Evolutionary conservation across 2,329 filamentous ascomycete species (phyloP).

Genomic region (Plectosphaerella cucumerina): DNA sequence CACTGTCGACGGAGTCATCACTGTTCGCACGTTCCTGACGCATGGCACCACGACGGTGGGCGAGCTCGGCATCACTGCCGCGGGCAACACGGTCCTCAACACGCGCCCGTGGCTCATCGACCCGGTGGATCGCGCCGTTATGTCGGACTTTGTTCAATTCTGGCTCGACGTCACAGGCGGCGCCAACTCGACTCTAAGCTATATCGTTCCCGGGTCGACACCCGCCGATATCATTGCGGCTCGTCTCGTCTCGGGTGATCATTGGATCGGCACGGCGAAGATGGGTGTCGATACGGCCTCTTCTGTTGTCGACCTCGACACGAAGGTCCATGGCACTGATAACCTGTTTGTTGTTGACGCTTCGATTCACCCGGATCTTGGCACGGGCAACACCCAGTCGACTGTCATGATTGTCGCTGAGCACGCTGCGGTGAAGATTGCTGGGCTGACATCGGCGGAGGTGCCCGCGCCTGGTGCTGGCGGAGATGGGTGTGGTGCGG

Average conservation of each 20-base stretch:
- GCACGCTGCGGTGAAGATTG: slow-evolving; percentile 17
- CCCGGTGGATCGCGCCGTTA: slow-evolving; percentile 20
- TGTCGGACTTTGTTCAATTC: slow-evolving; percentile 19
- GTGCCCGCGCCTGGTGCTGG: too few relatives aligned
- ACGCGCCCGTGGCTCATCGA: slow-evolving; percentile 30
- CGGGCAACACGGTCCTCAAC: slow-evolving; percentile 36
- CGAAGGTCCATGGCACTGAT: slow-evolving; percentile 25
- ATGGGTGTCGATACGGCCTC: slow-evolving; percentile 26
- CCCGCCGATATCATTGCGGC: slow-evolving; percentile 15
- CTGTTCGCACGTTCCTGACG: slow-evolving; percentile 45
- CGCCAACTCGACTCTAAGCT: slow-evolving; percentile 14
- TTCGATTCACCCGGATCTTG: slow-evolving; percentile 24
- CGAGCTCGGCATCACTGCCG: slow-evolving; percentile 33
- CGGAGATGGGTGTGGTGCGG: too few relatives aligned
- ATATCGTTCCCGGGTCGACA: slow-evolving; percentile 14
- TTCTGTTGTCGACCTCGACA: slow-evolving; percentile 25
- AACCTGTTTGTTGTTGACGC: slow-evolving; percentile 22
- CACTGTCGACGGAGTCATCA: slow-evolving; percentile 34
- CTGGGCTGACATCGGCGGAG: neutral
- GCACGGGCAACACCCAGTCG: slow-evolving; percentile 20
- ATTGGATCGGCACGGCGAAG: slow-evolving; percentile 23
- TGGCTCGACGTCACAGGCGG: slow-evolving; percentile 19
- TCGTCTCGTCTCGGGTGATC: slow-evolving; percentile 17
- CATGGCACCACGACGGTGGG: slow-evolving; percentile 46
- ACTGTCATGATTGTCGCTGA: slow-evolving; percentile 21